A percentile compares a stretch with the other conserved stretches of the same genome.
Evolutionary conservation across 176 grass and related monocot genomes (phyloP).

Genomic region (Elymus sibiricus): DNA sequence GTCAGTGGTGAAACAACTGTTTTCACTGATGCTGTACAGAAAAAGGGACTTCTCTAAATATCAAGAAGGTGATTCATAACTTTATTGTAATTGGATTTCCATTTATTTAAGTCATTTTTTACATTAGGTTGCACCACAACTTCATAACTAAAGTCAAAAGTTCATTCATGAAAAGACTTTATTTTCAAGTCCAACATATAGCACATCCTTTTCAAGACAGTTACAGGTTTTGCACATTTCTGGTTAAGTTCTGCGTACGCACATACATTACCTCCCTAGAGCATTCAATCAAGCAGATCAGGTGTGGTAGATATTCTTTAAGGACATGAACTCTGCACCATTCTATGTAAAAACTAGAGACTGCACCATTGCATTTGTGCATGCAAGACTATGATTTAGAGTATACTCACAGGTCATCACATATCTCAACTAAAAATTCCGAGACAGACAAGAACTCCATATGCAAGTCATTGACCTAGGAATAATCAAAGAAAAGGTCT

Average conservation of each 20-base stretch:
- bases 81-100: not conserved
- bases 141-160: not conserved
- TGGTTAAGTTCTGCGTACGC: not conserved
- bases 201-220: not conserved
- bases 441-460: constrained; percentile 97
- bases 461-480: constrained; percentile 84
- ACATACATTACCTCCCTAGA: not conserved
- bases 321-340: not conserved
- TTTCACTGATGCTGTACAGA: not conserved
- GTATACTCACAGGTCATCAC: constrained; percentile 92
- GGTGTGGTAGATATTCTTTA: not conserved
- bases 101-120: not conserved
- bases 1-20: constrained; percentile 14
- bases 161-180: not conserved
- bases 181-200: not conserved
- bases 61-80: not conserved
- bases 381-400: constrained; percentile 19
- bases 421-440: constrained; percentile 93
- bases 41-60: not conserved
- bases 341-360: not conserved
- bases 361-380: not conserved
- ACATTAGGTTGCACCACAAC: not conserved
- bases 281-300: not conserved
- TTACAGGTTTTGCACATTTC: constrained; percentile 8
- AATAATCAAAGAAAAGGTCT: constrained; percentile 19